Conservation (phyloP, 1,284 basidiomycete species). For the Paramarasmius palmivorus region DNA sequence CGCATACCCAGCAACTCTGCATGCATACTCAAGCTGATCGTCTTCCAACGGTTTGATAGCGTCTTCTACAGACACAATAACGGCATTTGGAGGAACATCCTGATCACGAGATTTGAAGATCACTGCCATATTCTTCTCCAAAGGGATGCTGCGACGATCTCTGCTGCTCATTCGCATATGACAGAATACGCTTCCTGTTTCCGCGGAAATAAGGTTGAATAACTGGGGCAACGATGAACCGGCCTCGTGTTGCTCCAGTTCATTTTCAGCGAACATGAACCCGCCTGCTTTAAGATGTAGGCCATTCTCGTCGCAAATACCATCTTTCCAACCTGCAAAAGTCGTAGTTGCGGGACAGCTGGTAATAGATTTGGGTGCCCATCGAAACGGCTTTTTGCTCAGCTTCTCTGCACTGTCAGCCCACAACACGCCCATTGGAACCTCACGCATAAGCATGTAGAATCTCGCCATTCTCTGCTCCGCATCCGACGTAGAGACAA, state of each 20-base stretch:
- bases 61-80: not conserved
- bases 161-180: not conserved
- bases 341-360: not conserved
- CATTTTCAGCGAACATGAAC: slow-evolving; percentile 1
- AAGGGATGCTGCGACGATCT: not conserved
- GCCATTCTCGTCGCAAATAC: not conserved
- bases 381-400: not conserved
- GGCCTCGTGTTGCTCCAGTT: not conserved
- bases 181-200: not conserved
- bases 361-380: not conserved
- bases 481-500: not conserved
- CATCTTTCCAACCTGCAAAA: not conserved
- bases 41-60: not conserved
- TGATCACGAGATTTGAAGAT: not conserved
- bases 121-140: not conserved
- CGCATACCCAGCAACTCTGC: not conserved
- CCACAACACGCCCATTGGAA: not conserved
- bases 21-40: not conserved
- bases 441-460: too few species aligned
- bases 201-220: not conserved
- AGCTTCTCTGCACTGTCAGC: not conserved
- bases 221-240: not conserved
- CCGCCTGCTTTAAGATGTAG: not conserved
- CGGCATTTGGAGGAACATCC: not conserved
- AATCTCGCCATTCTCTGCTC: not conserved